Evolutionary conservation across 805 yeast species (phyloP).

Genomic region (Kregervanrija pseudodelftensis): DNA sequence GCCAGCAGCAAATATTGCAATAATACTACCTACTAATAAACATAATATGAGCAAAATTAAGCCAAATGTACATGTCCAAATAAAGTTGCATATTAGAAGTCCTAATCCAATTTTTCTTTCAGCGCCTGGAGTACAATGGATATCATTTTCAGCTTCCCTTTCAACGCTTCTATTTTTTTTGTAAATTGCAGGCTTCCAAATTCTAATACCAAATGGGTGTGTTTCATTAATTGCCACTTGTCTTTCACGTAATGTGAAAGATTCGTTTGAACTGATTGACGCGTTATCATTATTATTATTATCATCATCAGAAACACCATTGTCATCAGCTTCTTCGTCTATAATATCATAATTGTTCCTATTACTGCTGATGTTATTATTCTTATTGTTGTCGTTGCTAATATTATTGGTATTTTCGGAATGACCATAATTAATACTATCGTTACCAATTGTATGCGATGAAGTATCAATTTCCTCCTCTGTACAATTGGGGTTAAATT

Average conservation of each 20-base stretch:
- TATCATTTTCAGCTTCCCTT: conserved; percentile 84
- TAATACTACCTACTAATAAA: conserved; percentile 39
- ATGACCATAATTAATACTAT: not conserved
- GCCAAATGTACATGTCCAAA: conserved; percentile 78
- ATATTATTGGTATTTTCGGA: not conserved
- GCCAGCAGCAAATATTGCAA: conserved; percentile 37
- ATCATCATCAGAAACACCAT: conserved; percentile 13
- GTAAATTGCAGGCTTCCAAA: conserved; percentile 97
- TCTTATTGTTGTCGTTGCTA: not conserved
- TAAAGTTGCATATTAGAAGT: conserved; percentile 57
- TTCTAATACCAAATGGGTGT: conserved; percentile 96
- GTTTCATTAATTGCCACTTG: conserved; percentile 95
- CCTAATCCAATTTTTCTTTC: conserved; percentile 48
- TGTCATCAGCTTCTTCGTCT: conserved; percentile 6
- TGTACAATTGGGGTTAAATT: too few relatives aligned
- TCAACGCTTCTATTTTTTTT: conserved; percentile 91
- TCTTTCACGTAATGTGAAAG: conserved; percentile 82
- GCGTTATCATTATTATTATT: conserved; percentile 30
- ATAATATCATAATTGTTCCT: not conserved
- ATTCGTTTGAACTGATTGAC: conserved; percentile 53
- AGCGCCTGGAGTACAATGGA: conserved; percentile 61
- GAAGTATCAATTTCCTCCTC: not conserved
- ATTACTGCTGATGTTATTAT: not conserved
- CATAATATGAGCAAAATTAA: conserved; percentile 49
- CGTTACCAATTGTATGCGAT: not conserved